Evolutionary conservation across 257 asterid species (phyloP), one percentile per base, ranked within the genome.

Genomic region (Ocimum tenuiflorum): DNA sequence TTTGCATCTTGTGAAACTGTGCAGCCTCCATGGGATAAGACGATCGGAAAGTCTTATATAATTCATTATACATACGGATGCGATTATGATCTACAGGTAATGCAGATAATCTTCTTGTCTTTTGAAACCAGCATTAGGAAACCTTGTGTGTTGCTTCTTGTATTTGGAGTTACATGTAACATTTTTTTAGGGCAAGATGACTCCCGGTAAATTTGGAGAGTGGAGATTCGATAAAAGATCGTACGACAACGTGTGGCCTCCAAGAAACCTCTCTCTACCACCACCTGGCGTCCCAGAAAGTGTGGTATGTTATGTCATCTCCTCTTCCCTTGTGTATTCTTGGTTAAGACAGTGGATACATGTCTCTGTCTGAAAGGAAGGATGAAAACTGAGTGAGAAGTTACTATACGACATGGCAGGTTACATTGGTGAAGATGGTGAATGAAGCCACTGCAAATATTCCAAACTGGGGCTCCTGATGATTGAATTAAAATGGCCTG

Each of bases 211-310:
- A 83, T 73, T 89, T 51, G 98, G 98, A 68, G 95, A 88, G 71
- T 91, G 96, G 98, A 89, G 98, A 84, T 91, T 91, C 42, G 98
- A 91, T 79, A 91, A 91, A 75, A 86, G 96, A 75, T 85, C 98
- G 53, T 86, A 80, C 18, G 82, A 65, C 78, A 63, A 62, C 11
- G 54, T 45, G 35, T 89, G 91, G 92, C 96, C 91, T 23, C 95
- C 96, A 17, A 85, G 71, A 74, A 91, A 91, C 75, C 95, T 91
- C 35, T 9, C 98, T 15, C 36, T 91, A 79, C 96, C 98, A 24
- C 98, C 96, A 47, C 82, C 95, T 39, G 98, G 96, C 61, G 96
- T 91, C 65, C 91, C 98, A 0, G 96, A 85, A 69, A 91, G 95
- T 27, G 96, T 91, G 96, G 96, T 91, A 83, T 50, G 86, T 35